Conservation (phyloP, 2,329 filamentous ascomycete genomes). For the Incumbomyces lentus region DNA sequence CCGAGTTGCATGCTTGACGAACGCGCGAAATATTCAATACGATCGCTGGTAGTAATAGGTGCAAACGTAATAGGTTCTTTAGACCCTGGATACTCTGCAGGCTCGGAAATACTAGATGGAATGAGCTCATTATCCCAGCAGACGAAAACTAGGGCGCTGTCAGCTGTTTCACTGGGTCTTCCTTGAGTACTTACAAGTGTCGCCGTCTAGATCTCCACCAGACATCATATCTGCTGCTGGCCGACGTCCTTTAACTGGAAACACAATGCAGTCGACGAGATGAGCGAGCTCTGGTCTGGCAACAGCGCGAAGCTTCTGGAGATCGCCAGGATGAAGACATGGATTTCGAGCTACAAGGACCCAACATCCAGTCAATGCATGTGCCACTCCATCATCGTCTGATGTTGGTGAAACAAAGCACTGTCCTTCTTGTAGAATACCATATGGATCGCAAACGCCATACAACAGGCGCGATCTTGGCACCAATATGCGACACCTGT, state of each 20-base stretch:
- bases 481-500: slow-evolving; percentile 30
- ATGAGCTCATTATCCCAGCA: slow-evolving; percentile 34
- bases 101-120: slow-evolving; percentile 26
- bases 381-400: slow-evolving; percentile 27
- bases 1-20: slow-evolving; percentile 32
- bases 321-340: slow-evolving; percentile 34
- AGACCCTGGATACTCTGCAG: slow-evolving; percentile 32
- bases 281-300: slow-evolving; percentile 28
- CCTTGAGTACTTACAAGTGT: slow-evolving; percentile 26
- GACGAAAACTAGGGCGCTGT: slow-evolving; percentile 30
- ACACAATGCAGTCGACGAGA: slow-evolving; percentile 34
- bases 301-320: slow-evolving; percentile 34
- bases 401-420: slow-evolving; percentile 31
- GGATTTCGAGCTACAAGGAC: slow-evolving; percentile 32
- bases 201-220: slow-evolving; percentile 34
- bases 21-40: slow-evolving; percentile 32
- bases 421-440: slow-evolving; percentile 29
- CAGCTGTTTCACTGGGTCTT: not conserved
- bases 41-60: slow-evolving; percentile 29
- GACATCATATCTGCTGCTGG: slow-evolving; percentile 35
- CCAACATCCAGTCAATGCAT: slow-evolving; percentile 22
- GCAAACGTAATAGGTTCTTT: slow-evolving; percentile 29
- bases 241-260: slow-evolving; percentile 28
- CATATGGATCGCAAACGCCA: slow-evolving; percentile 30
- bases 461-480: slow-evolving; percentile 31